A percentile compares a stretch with the other conserved stretches of the same genome.
Evolutionary conservation across 805 yeast genomes (phyloP).

Genomic region (Hanseniaspora pseudoguilliermondii): DNA sequence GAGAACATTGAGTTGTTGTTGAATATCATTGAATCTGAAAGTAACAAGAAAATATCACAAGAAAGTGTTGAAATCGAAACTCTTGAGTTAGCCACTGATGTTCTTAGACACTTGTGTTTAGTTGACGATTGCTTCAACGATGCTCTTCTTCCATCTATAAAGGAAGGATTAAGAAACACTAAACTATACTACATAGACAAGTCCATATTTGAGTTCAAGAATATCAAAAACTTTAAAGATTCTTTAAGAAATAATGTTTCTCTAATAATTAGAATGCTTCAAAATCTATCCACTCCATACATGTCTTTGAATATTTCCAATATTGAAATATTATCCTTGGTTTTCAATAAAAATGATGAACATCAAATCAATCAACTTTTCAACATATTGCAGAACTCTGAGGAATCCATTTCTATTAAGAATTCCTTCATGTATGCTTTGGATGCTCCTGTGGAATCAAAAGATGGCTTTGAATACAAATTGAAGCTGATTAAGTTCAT

Average conservation of each 20-base stretch:
- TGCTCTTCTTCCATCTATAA: conserved; percentile 3
- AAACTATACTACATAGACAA: conserved; percentile 9
- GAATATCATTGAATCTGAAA: conserved; percentile 21
- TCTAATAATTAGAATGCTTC: not conserved
- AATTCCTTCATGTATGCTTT: conserved; percentile 60
- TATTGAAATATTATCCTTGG: not conserved
- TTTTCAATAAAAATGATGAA: conserved; percentile 3
- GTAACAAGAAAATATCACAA: not conserved
- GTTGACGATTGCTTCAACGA: conserved; percentile 9
- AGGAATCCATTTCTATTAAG: conserved; percentile 37
- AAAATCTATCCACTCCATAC: not conserved
- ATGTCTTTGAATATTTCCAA: not conserved
- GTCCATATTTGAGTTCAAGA: conserved; percentile 11
- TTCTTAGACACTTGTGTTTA: not conserved
- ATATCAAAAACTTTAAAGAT: conserved; percentile 3
- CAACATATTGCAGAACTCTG: not conserved
- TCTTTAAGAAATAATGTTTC: not conserved
- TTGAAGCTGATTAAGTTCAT: conserved; percentile 48
- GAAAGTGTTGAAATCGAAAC: not conserved
- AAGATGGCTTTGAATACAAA: conserved; percentile 38
- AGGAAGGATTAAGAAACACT: conserved; percentile 3
- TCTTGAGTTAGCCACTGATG: not conserved
- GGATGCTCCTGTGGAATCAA: conserved; percentile 33
- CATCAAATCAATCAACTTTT: not conserved
- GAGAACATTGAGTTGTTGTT: conserved; percentile 46